Percentiles rank a stretch among this genome's conserved stretches.
phyloP scores from a whole-genome alignment of 2,329 filamentous ascomycete genomes.

The Corinectria fuckeliana region DNA sequence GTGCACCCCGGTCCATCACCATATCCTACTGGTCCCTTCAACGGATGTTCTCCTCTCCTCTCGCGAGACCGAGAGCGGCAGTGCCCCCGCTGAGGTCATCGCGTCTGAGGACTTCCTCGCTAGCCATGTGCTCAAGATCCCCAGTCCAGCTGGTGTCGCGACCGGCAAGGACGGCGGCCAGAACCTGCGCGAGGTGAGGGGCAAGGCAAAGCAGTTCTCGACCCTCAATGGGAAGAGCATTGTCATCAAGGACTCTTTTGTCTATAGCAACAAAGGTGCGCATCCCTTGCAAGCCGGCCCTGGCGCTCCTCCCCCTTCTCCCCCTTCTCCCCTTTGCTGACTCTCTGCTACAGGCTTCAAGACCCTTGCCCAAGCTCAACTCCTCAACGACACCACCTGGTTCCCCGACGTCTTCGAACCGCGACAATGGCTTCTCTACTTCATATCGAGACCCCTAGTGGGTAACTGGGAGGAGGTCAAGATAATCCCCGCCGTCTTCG shows the following conservation, averaged over 20 bases:
- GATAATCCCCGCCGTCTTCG: slow-evolving; percentile 70
- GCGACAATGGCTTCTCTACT: slow-evolving; percentile 95
- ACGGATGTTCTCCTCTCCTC: slow-evolving; percentile 90
- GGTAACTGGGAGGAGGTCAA: slow-evolving; percentile 81
- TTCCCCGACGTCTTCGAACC: slow-evolving; percentile 89
- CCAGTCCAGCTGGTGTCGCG: slow-evolving; percentile 56
- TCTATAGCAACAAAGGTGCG: slow-evolving; percentile 95
- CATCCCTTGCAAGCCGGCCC: background rate
- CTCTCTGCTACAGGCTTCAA: slow-evolving; percentile 74
- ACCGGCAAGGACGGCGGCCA: slow-evolving; percentile 63
- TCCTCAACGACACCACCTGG: slow-evolving; percentile 84
- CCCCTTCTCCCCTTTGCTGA: slow-evolving; percentile 30
- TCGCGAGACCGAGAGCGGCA: slow-evolving; percentile 85
- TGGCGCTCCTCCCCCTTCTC: background rate
- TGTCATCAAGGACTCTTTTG: slow-evolving; percentile 88
- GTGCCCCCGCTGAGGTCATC: slow-evolving; percentile 79
- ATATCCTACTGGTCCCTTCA: slow-evolving; percentile 91
- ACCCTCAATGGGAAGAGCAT: slow-evolving; percentile 93
- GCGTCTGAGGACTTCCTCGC: slow-evolving; percentile 92
- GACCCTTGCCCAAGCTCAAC: slow-evolving; percentile 84
- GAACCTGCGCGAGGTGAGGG: slow-evolving; percentile 83
- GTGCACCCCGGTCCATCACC: slow-evolving; percentile 89
- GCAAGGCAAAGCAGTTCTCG: slow-evolving; percentile 92
- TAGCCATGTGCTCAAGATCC: slow-evolving; percentile 93
- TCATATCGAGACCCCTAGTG: slow-evolving; percentile 87